A percentile compares a stretch with the other conserved stretches of the same genome.
phyloP scores from a whole-genome alignment of 371 early-diverging fungal genomes.

The Actinomucor elegans region DNA sequence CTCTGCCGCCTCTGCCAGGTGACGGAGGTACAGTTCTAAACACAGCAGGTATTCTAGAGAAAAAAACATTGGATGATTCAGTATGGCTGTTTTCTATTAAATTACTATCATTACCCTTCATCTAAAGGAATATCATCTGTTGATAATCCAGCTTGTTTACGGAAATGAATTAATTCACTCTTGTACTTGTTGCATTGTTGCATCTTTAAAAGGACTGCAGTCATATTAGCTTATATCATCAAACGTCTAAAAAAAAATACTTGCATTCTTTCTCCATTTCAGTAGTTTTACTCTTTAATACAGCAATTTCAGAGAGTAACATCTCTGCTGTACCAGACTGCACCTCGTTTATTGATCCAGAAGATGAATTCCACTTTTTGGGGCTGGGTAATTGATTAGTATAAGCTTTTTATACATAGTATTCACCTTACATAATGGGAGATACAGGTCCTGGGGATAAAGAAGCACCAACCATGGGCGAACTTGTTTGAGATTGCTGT shows the following conservation, averaged over 20 bases:
- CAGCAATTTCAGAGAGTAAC: constrained; percentile 68
- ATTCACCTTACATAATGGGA: constrained; percentile 27
- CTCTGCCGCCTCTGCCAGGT: constrained; percentile 42
- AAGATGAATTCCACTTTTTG: constrained; percentile 56
- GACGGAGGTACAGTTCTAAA: constrained; percentile 51
- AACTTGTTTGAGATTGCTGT: constrained; percentile 16
- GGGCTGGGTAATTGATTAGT: too few species aligned
- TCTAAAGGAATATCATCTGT: constrained; percentile 59
- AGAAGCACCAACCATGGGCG: constrained; percentile 9
- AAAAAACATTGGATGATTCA: too few species aligned
- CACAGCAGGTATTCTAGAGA: constrained; percentile 37
- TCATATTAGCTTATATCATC: too few species aligned
- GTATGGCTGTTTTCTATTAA: too few species aligned
- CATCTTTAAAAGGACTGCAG: constrained; percentile 57
- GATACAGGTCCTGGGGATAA: constrained; percentile 27
- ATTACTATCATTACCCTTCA: constrained; percentile 38
- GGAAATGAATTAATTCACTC: constrained; percentile 67
- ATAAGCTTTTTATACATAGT: too few species aligned
- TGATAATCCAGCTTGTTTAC: constrained; percentile 61
- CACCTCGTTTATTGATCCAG: constrained; percentile 14
- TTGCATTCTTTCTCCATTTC: constrained; percentile 79
- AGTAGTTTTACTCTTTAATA: constrained; percentile 60
- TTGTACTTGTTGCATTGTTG: constrained; percentile 71
- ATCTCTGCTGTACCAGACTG: constrained; percentile 63
- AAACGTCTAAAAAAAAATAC: constrained; percentile 1